Percentiles rank a stretch among this genome's conserved stretches.
phyloP scores from a whole-genome alignment of 2,329 filamentous ascomycete species.

The Teratosphaeriaceae sp. region DNA sequence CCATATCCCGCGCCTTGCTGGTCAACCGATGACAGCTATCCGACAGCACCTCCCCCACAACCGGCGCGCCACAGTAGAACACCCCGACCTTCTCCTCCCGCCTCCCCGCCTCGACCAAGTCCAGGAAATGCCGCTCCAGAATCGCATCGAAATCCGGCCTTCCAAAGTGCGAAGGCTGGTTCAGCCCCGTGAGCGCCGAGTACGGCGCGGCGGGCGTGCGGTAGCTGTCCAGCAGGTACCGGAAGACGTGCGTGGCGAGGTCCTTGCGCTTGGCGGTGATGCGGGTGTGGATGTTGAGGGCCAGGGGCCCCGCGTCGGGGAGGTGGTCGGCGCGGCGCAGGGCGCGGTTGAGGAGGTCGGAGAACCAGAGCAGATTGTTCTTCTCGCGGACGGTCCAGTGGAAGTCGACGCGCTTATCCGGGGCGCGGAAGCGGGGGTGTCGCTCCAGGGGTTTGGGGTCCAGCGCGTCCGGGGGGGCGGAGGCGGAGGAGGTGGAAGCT shows the following conservation, averaged over 20 bases:
- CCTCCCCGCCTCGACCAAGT: slow-evolving; percentile 38
- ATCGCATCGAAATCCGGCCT: slow-evolving; percentile 49
- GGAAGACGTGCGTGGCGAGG: slow-evolving; percentile 49
- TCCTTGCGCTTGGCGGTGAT: slow-evolving; percentile 50
- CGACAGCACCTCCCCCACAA: slow-evolving; percentile 50
- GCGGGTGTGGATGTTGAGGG: slow-evolving; percentile 51
- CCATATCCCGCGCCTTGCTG: slow-evolving; percentile 45
- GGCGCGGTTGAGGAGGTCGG: slow-evolving; percentile 48
- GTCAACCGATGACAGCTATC: slow-evolving; percentile 49
- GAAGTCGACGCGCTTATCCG: slow-evolving; percentile 48
- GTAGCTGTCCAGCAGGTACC: slow-evolving; percentile 52
- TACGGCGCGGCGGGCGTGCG: slow-evolving; percentile 46
- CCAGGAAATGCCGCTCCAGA: slow-evolving; percentile 49
- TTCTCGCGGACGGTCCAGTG: slow-evolving; percentile 55
- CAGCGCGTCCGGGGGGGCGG: no score
- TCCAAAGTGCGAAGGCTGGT: slow-evolving; percentile 49
- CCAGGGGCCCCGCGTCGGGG: slow-evolving; percentile 32
- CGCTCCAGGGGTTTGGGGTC: no score
- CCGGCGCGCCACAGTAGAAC: slow-evolving; percentile 51
- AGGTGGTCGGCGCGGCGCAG: slow-evolving; percentile 34
- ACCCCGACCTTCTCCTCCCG: slow-evolving; percentile 46
- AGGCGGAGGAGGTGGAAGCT: no score
- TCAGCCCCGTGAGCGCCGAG: slow-evolving; percentile 49
- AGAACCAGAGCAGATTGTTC: slow-evolving; percentile 53
- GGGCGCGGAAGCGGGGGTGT: no score